These are phyloP conservation scores for Backusella tarrabulga DNA, from an alignment of 192 early-diverging fungal species.

Conservation along the genomic window DNA sequence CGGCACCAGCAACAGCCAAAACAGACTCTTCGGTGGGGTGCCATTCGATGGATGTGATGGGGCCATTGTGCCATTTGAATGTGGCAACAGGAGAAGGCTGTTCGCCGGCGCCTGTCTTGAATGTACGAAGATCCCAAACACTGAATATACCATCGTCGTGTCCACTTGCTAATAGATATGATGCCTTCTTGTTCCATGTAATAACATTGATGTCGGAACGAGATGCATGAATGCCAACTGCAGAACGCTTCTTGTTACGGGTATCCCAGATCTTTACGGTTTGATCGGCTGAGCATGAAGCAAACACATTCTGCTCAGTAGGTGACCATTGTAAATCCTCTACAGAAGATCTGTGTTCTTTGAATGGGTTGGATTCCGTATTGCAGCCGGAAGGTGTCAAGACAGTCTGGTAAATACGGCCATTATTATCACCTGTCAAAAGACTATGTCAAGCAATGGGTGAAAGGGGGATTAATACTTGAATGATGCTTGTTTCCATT, in stretches of 20 bases:
- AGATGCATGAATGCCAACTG: constrained; percentile 81
- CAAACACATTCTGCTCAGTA: constrained; percentile 87
- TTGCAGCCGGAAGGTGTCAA: constrained; percentile 64
- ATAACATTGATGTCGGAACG: constrained; percentile 95
- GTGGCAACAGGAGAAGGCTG: constrained; percentile 77
- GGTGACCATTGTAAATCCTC: constrained; percentile 99
- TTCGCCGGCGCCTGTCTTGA: constrained; percentile 24
- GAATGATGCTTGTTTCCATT: not conserved
- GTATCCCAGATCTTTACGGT: constrained; percentile 96
- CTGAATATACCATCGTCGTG: constrained; percentile 90
- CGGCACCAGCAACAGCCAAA: constrained; percentile 86
- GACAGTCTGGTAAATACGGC: constrained; percentile 82
- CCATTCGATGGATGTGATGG: constrained; percentile 98
- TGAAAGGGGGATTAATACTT: not conserved
- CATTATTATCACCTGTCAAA: constrained; percentile 82
- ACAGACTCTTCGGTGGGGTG: constrained; percentile 90
- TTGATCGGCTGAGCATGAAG: constrained; percentile 86
- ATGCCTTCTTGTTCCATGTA: constrained; percentile 85
- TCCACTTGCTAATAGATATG: constrained; percentile 91
- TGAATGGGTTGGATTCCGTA: constrained; percentile 74
- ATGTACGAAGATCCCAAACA: constrained; percentile 92
- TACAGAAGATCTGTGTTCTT: constrained; percentile 81
- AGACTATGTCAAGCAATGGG: constrained; percentile 43
- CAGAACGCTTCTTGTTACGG: constrained; percentile 70
- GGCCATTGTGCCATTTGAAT: constrained; percentile 91